Evolutionary conservation across 192 early-diverging fungal genomes (phyloP), one percentile per base, ranked within the genome.

Genomic region (Dimargaris cristalligena): DNA sequence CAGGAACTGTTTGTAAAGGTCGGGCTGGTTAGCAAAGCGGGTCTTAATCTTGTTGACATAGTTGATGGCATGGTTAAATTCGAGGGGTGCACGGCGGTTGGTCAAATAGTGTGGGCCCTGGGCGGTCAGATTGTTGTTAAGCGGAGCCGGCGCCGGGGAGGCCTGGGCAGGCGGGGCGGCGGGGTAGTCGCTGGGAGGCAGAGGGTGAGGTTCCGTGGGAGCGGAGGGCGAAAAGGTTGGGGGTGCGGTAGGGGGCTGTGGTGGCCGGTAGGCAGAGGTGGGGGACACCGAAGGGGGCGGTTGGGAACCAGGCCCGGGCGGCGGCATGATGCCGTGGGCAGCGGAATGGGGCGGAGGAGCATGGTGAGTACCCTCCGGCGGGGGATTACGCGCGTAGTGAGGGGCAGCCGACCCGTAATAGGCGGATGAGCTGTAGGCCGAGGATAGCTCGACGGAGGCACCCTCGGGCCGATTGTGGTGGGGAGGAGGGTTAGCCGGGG

Each of bases 11-110:
- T 92, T 91, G 72, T 99, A 99, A 16, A 81, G 90, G 35, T 97
- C 96, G 1, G 93, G 94, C 63, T 95, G 85, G 45, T 80, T 82
- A 16, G 83, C 68, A 69, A 93, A 99, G 23, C 93, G 87, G 64
- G 88, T 94, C 83, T 99, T 99, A 63, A 99, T 96, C 72, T 97
- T 97, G 72, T 97, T 97, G 11, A 99, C 96, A 66, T 97, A 99
- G 67, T 89, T 97, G 50, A 99, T 99, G 13, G 96, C 96, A 65
- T 97, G 92, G 54, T 91, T 88, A 63, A 99, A 99, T 65, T 99
- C 96, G 14, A 97, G 83, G 0, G 91, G 91, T 13, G 78, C 76
- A 32, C 78, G 74, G 47, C 81, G 80, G 44, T 64, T 62, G 14
- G 64, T 67, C 14, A 74, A 64, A 11, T 29, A 26, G 30, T 52